Evolutionary conservation across 2,329 filamentous ascomycete species (phyloP).

Genomic region (Cladorrhinum sp.): DNA sequence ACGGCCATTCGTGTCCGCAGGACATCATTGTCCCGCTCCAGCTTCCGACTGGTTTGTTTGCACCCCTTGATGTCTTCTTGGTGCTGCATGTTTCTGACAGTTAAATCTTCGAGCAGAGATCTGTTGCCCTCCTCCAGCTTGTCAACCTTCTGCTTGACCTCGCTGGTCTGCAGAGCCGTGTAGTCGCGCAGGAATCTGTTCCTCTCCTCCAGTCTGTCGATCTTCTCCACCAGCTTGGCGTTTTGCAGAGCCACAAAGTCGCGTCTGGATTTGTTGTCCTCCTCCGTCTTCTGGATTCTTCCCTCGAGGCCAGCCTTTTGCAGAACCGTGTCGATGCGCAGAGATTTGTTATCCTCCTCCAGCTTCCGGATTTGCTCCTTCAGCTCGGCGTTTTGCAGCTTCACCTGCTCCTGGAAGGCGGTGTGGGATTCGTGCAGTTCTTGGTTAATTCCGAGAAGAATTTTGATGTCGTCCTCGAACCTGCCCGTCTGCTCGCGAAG

Average conservation of each 20-base stretch:
- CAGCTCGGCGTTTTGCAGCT: not conserved
- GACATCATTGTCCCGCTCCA: not conserved
- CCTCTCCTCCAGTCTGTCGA: not conserved
- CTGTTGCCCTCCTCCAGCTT: not conserved
- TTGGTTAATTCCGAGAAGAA: not conserved
- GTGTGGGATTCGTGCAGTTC: not conserved
- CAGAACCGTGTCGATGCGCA: too few species aligned
- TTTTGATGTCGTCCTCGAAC: not conserved
- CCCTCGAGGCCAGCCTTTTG: too few species aligned
- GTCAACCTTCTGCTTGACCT: not conserved
- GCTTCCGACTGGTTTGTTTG: not conserved
- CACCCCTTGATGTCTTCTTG: not conserved
- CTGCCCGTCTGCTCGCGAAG: not conserved
- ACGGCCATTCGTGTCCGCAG: not conserved
- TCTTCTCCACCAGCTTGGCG: not conserved
- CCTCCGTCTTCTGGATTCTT: not conserved
- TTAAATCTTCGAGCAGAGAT: not conserved
- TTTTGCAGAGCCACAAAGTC: not conserved
- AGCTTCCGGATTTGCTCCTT: not conserved
- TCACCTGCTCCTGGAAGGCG: constrained; percentile 1
- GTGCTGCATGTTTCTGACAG: too few species aligned
- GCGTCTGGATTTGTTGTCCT: not conserved
- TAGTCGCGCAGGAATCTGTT: not conserved
- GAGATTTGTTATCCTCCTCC: not conserved
- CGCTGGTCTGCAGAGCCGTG: too few species aligned